These are phyloP conservation scores for Eragrostis nindensis DNA, from an alignment of 176 grass and related monocot genomes.

Conservation along the genomic window DNA sequence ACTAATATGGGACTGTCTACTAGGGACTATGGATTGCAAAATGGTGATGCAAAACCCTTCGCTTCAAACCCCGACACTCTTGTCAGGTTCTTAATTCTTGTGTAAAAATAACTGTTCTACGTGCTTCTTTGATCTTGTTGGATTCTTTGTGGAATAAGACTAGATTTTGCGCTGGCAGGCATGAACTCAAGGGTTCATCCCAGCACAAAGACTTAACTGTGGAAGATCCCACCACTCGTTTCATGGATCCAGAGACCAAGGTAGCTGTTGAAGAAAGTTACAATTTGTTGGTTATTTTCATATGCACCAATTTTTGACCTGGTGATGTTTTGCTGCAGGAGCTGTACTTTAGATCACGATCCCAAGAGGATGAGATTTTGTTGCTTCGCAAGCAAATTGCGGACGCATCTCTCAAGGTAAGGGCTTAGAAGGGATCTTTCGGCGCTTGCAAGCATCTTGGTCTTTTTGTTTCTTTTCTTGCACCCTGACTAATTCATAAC, in stretches of 20 bases:
- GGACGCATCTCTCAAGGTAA: constrained; percentile 80
- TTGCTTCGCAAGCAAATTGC: constrained; percentile 76
- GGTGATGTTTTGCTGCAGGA: constrained; percentile 56
- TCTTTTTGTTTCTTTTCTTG: constrained; percentile 1
- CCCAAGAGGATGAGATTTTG: constrained; percentile 83
- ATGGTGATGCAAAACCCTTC: constrained; percentile 48
- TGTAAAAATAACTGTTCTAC: constrained; percentile 26
- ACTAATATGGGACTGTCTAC: constrained; percentile 14
- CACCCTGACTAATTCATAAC: constrained; percentile 30
- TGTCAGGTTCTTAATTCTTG: constrained; percentile 59
- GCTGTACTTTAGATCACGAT: constrained; percentile 75
- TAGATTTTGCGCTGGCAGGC: constrained; percentile 48
- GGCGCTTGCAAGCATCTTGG: neutral
- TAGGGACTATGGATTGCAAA: constrained; percentile 50
- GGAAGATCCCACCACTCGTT: constrained; percentile 46
- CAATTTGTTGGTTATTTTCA: constrained; percentile 21
- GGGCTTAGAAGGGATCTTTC: constrained; percentile 31
- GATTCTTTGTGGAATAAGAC: constrained; percentile 16
- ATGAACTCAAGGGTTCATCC: constrained; percentile 53
- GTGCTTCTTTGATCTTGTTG: constrained; percentile 16
- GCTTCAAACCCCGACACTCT: constrained; percentile 55
- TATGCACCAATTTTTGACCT: constrained; percentile 14
- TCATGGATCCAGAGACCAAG: constrained; percentile 80
- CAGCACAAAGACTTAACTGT: constrained; percentile 43
- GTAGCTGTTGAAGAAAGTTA: constrained; percentile 40